Percentiles rank a stretch among this genome's conserved stretches.
Conservation (phyloP, 345 rosid genomes). For the Theobroma cacao region DNA sequence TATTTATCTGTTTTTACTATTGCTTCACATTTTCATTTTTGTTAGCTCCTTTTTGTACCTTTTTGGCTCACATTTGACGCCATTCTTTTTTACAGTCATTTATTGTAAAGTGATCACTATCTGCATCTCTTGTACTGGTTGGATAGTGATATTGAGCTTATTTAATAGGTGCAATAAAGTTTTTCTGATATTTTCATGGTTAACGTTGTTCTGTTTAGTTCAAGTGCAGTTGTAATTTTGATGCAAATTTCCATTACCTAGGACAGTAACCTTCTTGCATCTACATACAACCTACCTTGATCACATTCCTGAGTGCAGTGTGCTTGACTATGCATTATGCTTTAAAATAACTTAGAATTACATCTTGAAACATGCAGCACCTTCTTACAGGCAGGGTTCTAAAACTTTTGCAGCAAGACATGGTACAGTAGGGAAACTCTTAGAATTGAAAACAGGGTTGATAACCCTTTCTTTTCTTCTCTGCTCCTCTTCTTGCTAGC, state of each 20-base stretch:
- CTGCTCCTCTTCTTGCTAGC: no score
- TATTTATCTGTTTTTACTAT: background rate
- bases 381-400: background rate
- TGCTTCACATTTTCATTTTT: slow-evolving; percentile 5
- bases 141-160: background rate
- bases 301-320: no score
- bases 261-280: background rate
- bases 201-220: background rate
- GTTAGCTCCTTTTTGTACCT: background rate
- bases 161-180: background rate
- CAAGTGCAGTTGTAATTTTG: background rate
- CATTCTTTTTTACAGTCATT: slow-evolving; percentile 3
- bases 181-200: background rate
- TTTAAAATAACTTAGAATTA: no score
- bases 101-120: slow-evolving; percentile 6
- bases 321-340: no score
- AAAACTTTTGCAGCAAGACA: background rate
- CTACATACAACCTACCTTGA: background rate
- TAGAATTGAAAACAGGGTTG: no score
- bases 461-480: no score
- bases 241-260: background rate
- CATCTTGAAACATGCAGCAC: background rate
- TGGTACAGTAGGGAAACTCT: no score
- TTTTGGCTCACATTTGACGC: background rate
- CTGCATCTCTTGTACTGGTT: background rate